Evolutionary conservation across 2,329 filamentous ascomycete genomes (phyloP).

Genomic region (Fusarium burgessii): DNA sequence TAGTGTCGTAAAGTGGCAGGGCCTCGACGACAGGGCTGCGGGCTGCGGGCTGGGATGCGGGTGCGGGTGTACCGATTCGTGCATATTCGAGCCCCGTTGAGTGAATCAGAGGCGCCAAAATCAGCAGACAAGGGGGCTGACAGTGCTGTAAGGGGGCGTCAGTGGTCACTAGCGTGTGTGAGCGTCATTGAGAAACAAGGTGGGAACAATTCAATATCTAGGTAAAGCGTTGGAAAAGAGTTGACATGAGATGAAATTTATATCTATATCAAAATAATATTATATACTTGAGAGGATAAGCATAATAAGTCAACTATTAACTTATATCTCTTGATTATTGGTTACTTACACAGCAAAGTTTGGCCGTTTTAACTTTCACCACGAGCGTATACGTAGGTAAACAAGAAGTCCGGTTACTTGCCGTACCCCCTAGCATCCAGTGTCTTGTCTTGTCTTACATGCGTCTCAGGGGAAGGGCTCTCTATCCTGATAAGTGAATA

Average conservation of each 20-base stretch:
- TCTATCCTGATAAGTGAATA: conserved; percentile 33
- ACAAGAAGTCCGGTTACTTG: neutral
- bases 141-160: conserved; percentile 39
- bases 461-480: conserved; percentile 13
- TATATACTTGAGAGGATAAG: neutral
- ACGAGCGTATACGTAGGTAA: neutral
- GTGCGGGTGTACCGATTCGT: conserved; percentile 34
- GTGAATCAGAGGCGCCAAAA: conserved; percentile 21
- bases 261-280: too few relatives aligned
- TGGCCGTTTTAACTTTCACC: neutral
- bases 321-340: neutral
- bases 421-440: neutral
- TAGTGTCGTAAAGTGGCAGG: conserved; percentile 48
- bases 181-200: conserved; percentile 23
- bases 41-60: conserved; percentile 26
- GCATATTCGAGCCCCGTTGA: conserved; percentile 37
- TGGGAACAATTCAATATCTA: conserved; percentile 9
- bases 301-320: neutral
- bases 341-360: neutral
- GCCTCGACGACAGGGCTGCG: conserved; percentile 34
- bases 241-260: neutral
- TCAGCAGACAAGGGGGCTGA: conserved; percentile 24
- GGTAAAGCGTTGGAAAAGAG: neutral
- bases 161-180: conserved; percentile 15
- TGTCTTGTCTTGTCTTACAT: conserved; percentile 16